These are phyloP conservation scores for Racocetra persica DNA, from an alignment of 371 early-diverging fungal species.

Conservation along the genomic window DNA sequence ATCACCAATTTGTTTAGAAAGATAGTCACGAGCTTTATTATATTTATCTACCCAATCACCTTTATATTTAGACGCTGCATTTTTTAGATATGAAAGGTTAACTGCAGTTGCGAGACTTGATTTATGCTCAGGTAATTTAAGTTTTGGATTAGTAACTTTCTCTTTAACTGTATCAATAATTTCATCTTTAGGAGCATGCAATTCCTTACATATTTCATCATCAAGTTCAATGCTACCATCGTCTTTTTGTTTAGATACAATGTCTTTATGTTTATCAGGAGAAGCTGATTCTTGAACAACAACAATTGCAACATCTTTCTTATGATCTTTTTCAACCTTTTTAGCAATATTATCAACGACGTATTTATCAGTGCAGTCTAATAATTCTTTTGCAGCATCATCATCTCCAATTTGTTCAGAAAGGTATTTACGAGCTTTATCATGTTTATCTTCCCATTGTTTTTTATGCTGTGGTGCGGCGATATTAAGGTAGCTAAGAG, in stretches of 20 bases:
- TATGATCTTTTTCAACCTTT: constrained; percentile 27
- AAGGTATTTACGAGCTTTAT: background rate
- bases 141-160: background rate
- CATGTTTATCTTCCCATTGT: constrained; percentile 11
- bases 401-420: background rate
- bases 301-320: background rate
- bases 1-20: background rate
- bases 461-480: background rate
- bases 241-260: too few relatives aligned
- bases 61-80: too few relatives aligned
- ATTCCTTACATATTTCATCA: background rate
- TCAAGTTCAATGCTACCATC: too few relatives aligned
- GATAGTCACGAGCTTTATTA: too few relatives aligned
- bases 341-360: constrained; percentile 7
- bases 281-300: background rate
- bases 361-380: background rate
- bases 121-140: too few relatives aligned
- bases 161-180: background rate
- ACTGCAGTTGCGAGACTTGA: too few relatives aligned
- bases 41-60: too few relatives aligned
- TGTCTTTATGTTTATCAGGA: too few relatives aligned
- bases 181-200: background rate
- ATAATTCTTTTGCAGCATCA: background rate
- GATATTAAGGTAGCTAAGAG: background rate
- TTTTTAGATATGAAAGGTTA: too few relatives aligned